Evolutionary conservation across 1,284 basidiomycete genomes (phyloP).

Genomic region (Pyrrhoderma lamaoense): DNA sequence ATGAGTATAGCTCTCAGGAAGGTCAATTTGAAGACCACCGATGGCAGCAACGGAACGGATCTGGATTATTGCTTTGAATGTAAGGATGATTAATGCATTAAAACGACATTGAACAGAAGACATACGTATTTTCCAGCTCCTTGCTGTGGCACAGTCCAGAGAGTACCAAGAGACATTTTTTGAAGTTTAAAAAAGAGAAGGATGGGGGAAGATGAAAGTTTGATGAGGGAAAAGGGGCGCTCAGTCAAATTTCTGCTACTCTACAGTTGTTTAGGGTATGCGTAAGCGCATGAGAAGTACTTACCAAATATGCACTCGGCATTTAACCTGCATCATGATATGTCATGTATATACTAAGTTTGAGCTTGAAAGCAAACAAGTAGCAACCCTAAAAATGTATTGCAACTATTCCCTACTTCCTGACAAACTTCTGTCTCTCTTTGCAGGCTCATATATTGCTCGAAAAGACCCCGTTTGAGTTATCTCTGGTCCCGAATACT

Average conservation of each 20-base stretch:
- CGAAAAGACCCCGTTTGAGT: too few relatives aligned
- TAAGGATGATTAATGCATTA: neutral
- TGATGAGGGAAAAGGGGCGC: neutral
- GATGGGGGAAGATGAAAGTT: constrained; percentile 6
- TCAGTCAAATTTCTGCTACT: constrained; percentile 4
- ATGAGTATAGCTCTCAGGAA: constrained; percentile 52
- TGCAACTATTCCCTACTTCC: too few relatives aligned
- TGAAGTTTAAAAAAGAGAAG: neutral
- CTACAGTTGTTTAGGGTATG: constrained; percentile 7
- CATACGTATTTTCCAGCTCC: constrained; percentile 11
- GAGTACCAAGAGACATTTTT: constrained; percentile 16
- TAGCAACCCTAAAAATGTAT: too few relatives aligned
- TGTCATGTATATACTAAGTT: too few relatives aligned
- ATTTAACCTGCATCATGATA: neutral
- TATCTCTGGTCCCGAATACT: too few relatives aligned
- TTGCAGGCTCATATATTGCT: too few relatives aligned
- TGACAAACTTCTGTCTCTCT: too few relatives aligned
- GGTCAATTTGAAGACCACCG: constrained; percentile 61
- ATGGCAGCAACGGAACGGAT: constrained; percentile 68
- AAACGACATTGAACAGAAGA: neutral
- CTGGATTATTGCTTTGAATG: constrained; percentile 32
- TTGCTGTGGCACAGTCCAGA: constrained; percentile 16
- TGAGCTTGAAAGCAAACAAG: too few relatives aligned
- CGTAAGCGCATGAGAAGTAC: neutral
- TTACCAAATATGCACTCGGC: neutral